Percentiles rank a stretch among this genome's conserved stretches.
Evolutionary conservation across 306 rosid genomes (phyloP).

Genomic region (Senna tora): DNA sequence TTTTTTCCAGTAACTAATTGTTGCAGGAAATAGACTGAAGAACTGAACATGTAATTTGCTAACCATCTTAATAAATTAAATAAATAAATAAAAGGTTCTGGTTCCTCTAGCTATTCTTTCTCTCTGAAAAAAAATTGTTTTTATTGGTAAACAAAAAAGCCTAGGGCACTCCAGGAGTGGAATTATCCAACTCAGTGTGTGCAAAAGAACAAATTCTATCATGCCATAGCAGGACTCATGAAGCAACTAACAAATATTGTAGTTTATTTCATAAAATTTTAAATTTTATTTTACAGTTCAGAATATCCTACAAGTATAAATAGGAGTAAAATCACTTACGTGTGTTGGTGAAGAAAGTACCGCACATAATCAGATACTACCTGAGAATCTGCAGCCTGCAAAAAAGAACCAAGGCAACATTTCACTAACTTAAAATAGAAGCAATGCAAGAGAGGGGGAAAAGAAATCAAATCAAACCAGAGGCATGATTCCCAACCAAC

Average conservation of each 20-base stretch:
- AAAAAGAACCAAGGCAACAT: conserved; percentile 21
- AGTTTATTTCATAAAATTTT: too few species aligned
- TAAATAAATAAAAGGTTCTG: too few species aligned
- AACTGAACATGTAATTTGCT: not conserved
- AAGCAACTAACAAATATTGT: too few species aligned
- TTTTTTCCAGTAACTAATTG: not conserved
- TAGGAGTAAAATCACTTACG: conserved; percentile 54
- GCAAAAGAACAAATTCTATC: too few species aligned
- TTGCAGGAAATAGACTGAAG: not conserved
- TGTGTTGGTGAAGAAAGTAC: conserved; percentile 88
- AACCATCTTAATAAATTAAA: not conserved
- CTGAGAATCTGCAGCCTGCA: conserved; percentile 97
- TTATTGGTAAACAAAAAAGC: too few species aligned
- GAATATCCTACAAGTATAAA: not conserved
- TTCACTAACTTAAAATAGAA: conserved; percentile 9
- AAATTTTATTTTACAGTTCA: conserved; percentile 16
- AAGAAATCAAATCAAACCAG: not conserved
- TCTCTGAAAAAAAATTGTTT: too few species aligned
- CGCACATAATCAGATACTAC: conserved; percentile 91
- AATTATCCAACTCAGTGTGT: too few species aligned
- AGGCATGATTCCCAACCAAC: not conserved
- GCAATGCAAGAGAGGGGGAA: not conserved
- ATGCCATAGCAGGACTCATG: too few species aligned
- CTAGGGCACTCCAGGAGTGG: too few species aligned
- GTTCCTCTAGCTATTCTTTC: too few species aligned